Conservation (phyloP, 108 stramenopile species). For the Nitzschia sp. region DNA sequence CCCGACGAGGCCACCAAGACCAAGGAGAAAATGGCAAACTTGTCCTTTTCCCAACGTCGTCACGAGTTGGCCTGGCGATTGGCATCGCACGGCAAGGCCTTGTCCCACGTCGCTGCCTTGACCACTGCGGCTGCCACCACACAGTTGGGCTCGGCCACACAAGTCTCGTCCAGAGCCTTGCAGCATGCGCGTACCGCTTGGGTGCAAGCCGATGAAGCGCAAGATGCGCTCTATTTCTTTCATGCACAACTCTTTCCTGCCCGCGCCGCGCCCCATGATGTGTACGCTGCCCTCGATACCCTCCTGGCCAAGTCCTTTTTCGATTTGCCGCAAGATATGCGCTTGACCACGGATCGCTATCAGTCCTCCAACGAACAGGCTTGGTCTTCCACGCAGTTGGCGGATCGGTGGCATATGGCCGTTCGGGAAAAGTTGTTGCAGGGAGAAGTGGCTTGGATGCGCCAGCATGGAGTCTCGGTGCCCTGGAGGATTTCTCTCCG, state of each 20-base stretch:
- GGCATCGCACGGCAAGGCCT: slow-evolving; percentile 55
- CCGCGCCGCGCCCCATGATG: slow-evolving; percentile 66
- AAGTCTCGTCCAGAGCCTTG: slow-evolving; percentile 59
- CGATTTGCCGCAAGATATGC: slow-evolving; percentile 72
- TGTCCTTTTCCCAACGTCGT: slow-evolving; percentile 81
- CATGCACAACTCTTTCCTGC: slow-evolving; percentile 71
- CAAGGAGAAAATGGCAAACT: slow-evolving; percentile 67
- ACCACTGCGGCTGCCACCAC: slow-evolving; percentile 44
- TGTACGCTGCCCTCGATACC: slow-evolving; percentile 70
- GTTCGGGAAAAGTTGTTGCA: slow-evolving; percentile 71
- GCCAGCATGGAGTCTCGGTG: slow-evolving; percentile 8
- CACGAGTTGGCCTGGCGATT: slow-evolving; percentile 78
- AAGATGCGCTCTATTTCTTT: slow-evolving; percentile 87
- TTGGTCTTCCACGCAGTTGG: slow-evolving; percentile 51
- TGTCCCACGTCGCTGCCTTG: slow-evolving; percentile 71
- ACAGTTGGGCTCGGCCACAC: slow-evolving; percentile 39
- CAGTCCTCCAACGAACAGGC: slow-evolving; percentile 51
- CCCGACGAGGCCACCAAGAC: slow-evolving; percentile 12
- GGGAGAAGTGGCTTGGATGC: slow-evolving; percentile 74
- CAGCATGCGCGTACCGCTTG: slow-evolving; percentile 64
- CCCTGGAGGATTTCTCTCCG: slow-evolving; percentile 47
- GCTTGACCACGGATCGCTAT: slow-evolving; percentile 65
- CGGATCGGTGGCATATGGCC: slow-evolving; percentile 67
- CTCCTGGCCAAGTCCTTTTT: slow-evolving; percentile 46
- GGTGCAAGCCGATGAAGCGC: slow-evolving; percentile 79